Evolutionary conservation across 306 rosid genomes (phyloP), one percentile per base, ranked within the genome.

Genomic region (Medicago lupulina): DNA sequence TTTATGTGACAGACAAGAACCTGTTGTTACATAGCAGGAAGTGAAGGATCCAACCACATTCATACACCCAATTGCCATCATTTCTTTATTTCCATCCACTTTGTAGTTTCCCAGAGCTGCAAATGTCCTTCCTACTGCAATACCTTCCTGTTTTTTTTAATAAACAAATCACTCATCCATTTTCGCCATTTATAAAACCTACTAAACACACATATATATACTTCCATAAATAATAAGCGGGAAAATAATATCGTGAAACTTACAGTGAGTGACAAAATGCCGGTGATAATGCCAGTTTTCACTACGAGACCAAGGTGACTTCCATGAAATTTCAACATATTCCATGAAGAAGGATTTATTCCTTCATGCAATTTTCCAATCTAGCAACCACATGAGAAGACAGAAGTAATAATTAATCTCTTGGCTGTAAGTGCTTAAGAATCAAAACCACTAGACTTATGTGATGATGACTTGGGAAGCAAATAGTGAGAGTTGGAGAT

Each of bases 21-120:
- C 99, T 81, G 99, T 92, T 61, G 99, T 95, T 11, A 95, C 87
- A 23, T 92, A 95, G 88, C 99, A 95, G 39, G 99, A 90, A 73
- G 97, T 95, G 82, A 75, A 68, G 59, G 99, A 95, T 82, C 99
- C 99, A 77, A 95, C 87, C 61, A 95, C 81, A 76, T 95, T 95
- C 99, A 95, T 95, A 58, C 89, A 74, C 21, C 99, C 99, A 15
- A 95, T 95, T 21, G 99, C 99, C 80, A 95, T 95, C 99, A 95
- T 95, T 82, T 95, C 99, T 70, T 95, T 95, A 81, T 95, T 95
- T 79, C 99, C 99, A 83, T 95, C 99, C 1, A 95, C 93, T 54
- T 88, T 81, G 73, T 95, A 95, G 70, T 88, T 91, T 84, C 84
- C 89, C 5, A 95, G 72, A 31, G 91, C 86, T 43, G 98, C 98